phyloP scores from a whole-genome alignment of 2,329 filamentous ascomycete genomes.

The Trichoderma breve region DNA sequence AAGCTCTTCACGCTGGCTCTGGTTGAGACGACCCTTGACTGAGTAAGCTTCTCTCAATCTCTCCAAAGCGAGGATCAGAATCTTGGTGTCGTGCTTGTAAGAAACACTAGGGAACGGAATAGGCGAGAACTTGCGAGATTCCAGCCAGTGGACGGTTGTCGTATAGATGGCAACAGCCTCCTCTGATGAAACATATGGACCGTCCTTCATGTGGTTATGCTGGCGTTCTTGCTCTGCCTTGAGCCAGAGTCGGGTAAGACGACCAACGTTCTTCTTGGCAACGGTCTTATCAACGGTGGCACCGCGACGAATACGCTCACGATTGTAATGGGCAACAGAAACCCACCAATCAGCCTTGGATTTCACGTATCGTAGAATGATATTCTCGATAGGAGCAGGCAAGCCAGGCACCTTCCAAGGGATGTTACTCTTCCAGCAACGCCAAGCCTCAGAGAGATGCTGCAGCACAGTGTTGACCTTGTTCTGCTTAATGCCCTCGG shows the following conservation, averaged over 20 bases:
- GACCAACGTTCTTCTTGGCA: conserved; percentile 97
- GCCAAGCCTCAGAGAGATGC: conserved; percentile 96
- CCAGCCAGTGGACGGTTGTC: conserved; percentile 97
- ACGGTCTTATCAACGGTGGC: conserved; percentile 99
- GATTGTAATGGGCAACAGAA: conserved; percentile 97
- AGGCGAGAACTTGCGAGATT: conserved; percentile 96
- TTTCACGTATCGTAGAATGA: conserved; percentile 97
- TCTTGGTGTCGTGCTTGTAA: conserved; percentile 99
- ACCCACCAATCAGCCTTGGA: conserved; percentile 99
- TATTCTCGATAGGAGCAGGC: conserved; percentile 96
- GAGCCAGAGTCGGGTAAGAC: conserved; percentile 90
- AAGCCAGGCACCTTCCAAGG: conserved; percentile 98
- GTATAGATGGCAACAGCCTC: conserved; percentile 99
- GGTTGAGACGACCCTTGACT: conserved; percentile 93
- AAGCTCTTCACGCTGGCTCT: conserved; percentile 94
- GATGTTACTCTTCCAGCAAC: conserved; percentile 99
- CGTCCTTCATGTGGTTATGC: conserved; percentile 99
- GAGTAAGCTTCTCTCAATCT: conserved; percentile 93
- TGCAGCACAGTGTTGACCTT: conserved; percentile 98
- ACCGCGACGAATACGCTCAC: conserved; percentile 91
- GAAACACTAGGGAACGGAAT: conserved; percentile 98
- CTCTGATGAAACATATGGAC: conserved; percentile 96
- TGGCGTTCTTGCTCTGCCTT: conserved; percentile 98
- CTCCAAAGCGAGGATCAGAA: conserved; percentile 91
- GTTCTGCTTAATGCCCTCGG: conserved; percentile 98